Base-by-base conservation (phyloP, 1,139 yeast species). In the Maudiozyma humilis region DNA sequence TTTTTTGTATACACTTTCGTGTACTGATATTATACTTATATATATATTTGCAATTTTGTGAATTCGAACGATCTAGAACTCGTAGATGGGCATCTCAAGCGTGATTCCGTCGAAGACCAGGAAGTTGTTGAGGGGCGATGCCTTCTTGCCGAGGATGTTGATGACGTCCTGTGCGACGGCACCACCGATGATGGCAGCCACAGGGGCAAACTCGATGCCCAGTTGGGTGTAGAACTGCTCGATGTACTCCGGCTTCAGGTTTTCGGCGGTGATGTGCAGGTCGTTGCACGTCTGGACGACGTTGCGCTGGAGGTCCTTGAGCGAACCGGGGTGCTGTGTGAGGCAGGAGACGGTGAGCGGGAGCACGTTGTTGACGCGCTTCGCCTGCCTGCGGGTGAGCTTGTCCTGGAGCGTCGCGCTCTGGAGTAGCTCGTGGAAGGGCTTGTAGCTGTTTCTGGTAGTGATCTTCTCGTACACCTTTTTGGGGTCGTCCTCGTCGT, bases 141-240 rank as follows among this genome's bases (percentile, higher is more conserved):
- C 89, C 54, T 81, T 79, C 51, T 76, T 76, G 42, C 94, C 82
- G 46, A 91, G 67, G 44, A 73, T 79, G 63, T 91, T 94, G 38
- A 91, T 83, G 8, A 88, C 82, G 60, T 91, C 96, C 63, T 91
- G 99, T 1, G 95, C 86, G 32, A 91, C 65, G 2, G 86, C 74
- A 0, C 98, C 98, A 8, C 98, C 98, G 8, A 91, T 58, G 1
- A 91, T 76, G 0, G 98, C 95, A 8, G 95, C 80, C 0, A 82
- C 80, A 0, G 97, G 96, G 2, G 91, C 73, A 51, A 85, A 76
- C 59, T 91, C 95, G 1, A 86, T 70, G 47, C 72, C 76, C 4
- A 75, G 73, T 53, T 82, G 86, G 25, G 58, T 63, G 2, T 70
- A 56, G 40, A 82, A 65, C 25, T 63, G 56, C 6, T 65, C 59